phyloP scores from a whole-genome alignment of 2,329 filamentous ascomycete species.

The Sporothrix pseudoabietina region DNA sequence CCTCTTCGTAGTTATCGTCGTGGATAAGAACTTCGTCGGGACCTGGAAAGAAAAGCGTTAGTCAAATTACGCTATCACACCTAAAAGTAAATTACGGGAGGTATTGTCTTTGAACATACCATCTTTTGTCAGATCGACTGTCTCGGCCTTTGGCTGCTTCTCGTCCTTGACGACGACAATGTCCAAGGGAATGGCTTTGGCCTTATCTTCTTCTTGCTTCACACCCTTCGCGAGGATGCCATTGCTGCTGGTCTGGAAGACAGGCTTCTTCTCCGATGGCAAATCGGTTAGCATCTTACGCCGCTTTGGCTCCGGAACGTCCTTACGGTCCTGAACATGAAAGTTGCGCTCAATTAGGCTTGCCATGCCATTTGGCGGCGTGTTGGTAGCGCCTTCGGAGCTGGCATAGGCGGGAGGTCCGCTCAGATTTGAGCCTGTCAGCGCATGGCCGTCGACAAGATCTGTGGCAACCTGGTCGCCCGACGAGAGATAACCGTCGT shows the following conservation, averaged over 20 bases:
- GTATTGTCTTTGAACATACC: conserved; percentile 38
- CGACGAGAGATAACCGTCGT: conserved; percentile 38
- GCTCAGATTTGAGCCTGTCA: conserved; percentile 22
- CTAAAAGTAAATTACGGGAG: neutral
- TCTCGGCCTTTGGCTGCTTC: conserved; percentile 35
- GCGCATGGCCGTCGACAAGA: neutral
- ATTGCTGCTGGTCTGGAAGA: conserved; percentile 52
- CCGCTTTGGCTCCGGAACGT: conserved; percentile 64
- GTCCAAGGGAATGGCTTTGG: neutral
- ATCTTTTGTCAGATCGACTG: conserved; percentile 62
- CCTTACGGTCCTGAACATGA: conserved; percentile 67
- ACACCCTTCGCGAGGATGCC: conserved; percentile 56
- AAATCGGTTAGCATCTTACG: conserved; percentile 51
- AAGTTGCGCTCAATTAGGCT: conserved; percentile 75
- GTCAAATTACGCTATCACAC: neutral
- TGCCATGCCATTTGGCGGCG: conserved; percentile 47
- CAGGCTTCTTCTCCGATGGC: conserved; percentile 40
- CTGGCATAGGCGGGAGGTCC: conserved; percentile 11
- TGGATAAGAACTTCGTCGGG: conserved; percentile 32
- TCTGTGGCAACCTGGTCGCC: conserved; percentile 36
- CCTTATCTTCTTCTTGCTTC: conserved; percentile 55
- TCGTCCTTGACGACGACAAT: neutral
- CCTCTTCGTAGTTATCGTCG: conserved; percentile 62
- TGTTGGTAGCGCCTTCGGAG: conserved; percentile 3
- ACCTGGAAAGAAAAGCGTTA: conserved; percentile 35